Conservation (phyloP, 1,139 yeast species). For the Suhomyces bolitotheri region DNA sequence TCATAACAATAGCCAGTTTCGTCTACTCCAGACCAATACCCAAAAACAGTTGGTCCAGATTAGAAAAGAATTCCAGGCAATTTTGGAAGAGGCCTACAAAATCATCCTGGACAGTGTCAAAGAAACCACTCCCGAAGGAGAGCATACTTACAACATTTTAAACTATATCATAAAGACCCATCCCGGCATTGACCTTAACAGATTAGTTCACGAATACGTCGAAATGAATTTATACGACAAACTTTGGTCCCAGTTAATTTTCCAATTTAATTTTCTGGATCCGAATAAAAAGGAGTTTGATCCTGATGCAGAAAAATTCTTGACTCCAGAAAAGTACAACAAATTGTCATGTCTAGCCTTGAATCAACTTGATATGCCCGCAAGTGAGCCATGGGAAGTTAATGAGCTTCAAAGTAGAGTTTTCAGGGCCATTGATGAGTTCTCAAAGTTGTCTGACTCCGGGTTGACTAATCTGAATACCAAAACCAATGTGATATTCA, state of each 20-base stretch:
- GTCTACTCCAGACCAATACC: conserved; percentile 33
- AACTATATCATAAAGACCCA: conserved; percentile 33
- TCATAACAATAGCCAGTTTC: conserved; percentile 41
- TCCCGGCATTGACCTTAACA: conserved; percentile 54
- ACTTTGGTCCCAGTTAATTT: conserved; percentile 55
- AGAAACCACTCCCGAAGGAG: conserved; percentile 38
- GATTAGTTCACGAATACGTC: conserved; percentile 64
- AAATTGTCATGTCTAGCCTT: conserved; percentile 57
- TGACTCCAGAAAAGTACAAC: conserved; percentile 39
- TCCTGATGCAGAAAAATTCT: conserved; percentile 30
- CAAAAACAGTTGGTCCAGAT: conserved; percentile 31
- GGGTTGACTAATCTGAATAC: conserved; percentile 50
- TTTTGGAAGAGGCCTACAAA: conserved; percentile 39
- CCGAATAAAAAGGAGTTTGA: conserved; percentile 31
- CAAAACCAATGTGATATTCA: conserved; percentile 54
- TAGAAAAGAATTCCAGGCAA: conserved; percentile 33
- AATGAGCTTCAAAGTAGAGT: conserved; percentile 52
- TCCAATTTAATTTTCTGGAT: conserved; percentile 37
- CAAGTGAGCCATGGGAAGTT: conserved; percentile 38
- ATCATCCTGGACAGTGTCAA: conserved; percentile 46
- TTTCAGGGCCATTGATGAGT: conserved; percentile 52
- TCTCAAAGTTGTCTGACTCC: conserved; percentile 50
- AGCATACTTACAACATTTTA: conserved; percentile 35
- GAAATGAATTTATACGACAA: conserved; percentile 67
- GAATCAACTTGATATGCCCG: conserved; percentile 69